phyloP scores from a whole-genome alignment of 2,329 filamentous ascomycete genomes.

The Fusarium pseudonygamai region DNA sequence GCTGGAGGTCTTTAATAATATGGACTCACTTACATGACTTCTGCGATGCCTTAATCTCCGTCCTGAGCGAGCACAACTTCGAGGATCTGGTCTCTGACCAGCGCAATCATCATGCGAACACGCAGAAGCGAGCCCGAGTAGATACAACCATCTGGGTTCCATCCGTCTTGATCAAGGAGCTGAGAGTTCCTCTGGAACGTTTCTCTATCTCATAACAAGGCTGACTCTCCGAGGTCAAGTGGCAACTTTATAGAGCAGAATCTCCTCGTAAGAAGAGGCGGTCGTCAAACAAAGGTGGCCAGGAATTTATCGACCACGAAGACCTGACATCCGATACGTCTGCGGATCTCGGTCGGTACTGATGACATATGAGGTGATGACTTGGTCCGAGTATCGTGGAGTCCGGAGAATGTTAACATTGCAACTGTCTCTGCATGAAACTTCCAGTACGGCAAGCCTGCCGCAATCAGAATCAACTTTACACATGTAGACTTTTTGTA shows the following conservation, averaged over 20 bases:
- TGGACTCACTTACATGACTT: background rate
- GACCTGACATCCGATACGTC: background rate
- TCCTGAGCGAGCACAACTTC: background rate
- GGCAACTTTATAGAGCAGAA: background rate
- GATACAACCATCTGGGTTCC: background rate
- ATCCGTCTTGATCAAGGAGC: background rate
- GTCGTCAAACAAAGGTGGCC: background rate
- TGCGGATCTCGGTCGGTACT: background rate
- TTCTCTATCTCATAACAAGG: background rate
- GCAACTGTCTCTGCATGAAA: background rate
- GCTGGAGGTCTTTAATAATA: accelerated
- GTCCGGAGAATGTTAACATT: background rate
- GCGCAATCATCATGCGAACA: background rate
- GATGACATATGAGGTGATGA: background rate
- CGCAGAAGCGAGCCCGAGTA: background rate
- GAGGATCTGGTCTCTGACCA: background rate
- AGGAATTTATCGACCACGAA: background rate
- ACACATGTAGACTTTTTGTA: background rate
- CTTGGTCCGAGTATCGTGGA: background rate
- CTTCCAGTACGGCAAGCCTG: background rate
- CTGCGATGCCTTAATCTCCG: accelerated
- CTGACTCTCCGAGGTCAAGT: background rate
- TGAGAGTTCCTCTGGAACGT: background rate
- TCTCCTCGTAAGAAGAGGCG: background rate
- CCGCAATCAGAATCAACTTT: background rate